Conservation (phyloP, 352 stramenopile genomes). For the Hyaloperonospora brassicae region DNA sequence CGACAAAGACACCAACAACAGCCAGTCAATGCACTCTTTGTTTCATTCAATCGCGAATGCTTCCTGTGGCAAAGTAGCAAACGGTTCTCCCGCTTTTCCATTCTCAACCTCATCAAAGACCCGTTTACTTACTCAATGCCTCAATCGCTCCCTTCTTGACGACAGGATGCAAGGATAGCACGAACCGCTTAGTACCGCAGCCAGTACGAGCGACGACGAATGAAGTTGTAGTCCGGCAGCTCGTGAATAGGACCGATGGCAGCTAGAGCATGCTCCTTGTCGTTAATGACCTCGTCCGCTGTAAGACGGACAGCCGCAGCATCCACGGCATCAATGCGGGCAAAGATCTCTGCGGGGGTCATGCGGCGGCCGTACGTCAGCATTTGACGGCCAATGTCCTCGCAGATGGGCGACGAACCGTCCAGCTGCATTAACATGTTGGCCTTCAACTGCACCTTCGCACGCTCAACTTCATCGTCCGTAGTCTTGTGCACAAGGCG, state of each 20-base stretch:
- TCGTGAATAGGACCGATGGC: slow-evolving; percentile 97
- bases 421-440: slow-evolving; percentile 99
- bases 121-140: slow-evolving; percentile 26
- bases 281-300: slow-evolving; percentile 90
- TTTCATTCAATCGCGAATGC: slow-evolving; percentile 26
- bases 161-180: slow-evolving; percentile 15
- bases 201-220: slow-evolving; percentile 98
- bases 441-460: slow-evolving; percentile 98
- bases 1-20: background rate
- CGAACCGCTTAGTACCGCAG: slow-evolving; percentile 76
- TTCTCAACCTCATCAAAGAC: slow-evolving; percentile 24
- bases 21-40: slow-evolving; percentile 10
- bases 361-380: slow-evolving; percentile 95
- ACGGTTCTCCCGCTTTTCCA: slow-evolving; percentile 23
- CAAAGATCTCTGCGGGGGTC: slow-evolving; percentile 98
- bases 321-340: slow-evolving; percentile 97
- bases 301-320: slow-evolving; percentile 88
- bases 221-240: slow-evolving; percentile 99
- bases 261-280: slow-evolving; percentile 98
- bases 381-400: slow-evolving; percentile 99
- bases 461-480: slow-evolving; percentile 95
- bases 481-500: slow-evolving; percentile 93
- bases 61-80: slow-evolving; percentile 27
- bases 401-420: slow-evolving; percentile 95
- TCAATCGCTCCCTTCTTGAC: slow-evolving; percentile 30